Conservation (phyloP, 2,329 filamentous ascomycete species). For the Diaporthe citri region DNA sequence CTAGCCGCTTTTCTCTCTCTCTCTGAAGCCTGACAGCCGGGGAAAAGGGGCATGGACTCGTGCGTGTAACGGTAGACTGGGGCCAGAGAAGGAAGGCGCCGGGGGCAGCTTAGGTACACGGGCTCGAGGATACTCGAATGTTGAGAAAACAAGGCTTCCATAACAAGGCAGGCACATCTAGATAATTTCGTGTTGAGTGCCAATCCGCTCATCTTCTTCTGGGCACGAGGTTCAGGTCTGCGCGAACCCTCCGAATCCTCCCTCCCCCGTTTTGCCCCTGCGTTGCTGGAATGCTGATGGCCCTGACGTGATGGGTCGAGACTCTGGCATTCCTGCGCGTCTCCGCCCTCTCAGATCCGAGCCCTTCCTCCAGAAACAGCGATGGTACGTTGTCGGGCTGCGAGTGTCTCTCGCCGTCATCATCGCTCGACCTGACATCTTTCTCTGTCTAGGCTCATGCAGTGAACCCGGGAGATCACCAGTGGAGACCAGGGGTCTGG, state of each 20-base stretch:
- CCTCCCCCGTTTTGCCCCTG: not conserved
- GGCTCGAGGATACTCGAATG: no score
- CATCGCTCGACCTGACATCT: not conserved
- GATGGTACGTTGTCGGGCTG: not conserved
- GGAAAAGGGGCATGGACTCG: not conserved
- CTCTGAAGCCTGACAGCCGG: not conserved
- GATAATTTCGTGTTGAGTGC: no score
- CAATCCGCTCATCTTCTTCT: no score
- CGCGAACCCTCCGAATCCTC: not conserved
- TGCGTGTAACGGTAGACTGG: not conserved
- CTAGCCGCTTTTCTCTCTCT: not conserved
- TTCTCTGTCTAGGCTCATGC: not conserved
- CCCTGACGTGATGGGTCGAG: not conserved
- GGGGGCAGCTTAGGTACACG: not conserved
- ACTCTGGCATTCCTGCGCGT: conserved; percentile 22
- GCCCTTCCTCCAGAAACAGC: not conserved
- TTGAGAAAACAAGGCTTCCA: no score
- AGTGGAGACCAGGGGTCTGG: not conserved
- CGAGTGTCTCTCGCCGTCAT: not conserved
- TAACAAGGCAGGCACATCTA: no score
- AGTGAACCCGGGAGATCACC: not conserved
- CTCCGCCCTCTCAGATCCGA: not conserved
- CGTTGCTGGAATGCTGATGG: not conserved
- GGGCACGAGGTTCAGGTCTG: not conserved
- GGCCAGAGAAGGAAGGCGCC: no score